Base-by-base conservation (phyloP, 345 rosid species). In the Erysimum cheiranthoides region DNA sequence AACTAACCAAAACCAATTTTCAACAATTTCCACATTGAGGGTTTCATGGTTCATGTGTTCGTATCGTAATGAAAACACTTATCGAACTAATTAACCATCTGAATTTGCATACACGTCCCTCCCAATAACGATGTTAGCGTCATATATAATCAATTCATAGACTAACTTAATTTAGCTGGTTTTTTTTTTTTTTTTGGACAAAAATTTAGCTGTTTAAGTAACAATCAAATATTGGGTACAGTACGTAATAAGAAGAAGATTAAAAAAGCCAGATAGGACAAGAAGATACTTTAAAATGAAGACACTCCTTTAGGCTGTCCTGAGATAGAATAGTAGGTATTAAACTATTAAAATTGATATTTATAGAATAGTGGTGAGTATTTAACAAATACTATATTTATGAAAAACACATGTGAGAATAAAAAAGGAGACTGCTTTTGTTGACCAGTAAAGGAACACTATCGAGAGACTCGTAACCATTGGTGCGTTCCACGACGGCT, bases 351-450 rank as follows among this genome's bases (percentile, higher is more conserved):
- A 16, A 7, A 30, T 5, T 40, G 53, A 53, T 52, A 62, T 39
- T 39, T 14, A 38, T 17, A 27, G 14, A 43, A 42, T 46, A 36
- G 59, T 66, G 66, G 59, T 56, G 38, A 25, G 10, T 57, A 57
- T 25, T 66, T 66, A 66, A 66, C 31, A 10, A 35, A 28, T 38
- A 59, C 6, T 6, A 21, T 46, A 2, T 43, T 2, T 25, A 3
- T 16, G 62, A 28, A 61, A 13, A 21, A 42, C 71, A 65, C 66
- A 59, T 35, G 61, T 30, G 51, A 38, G 39, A 45, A 40, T 3
- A 42, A 14, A 28, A 56, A 38, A 18, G 51, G 18, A 82, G 86
- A 42, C 58, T 75, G 86, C 71, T 72, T 81, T 84, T 83, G 73
- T 83, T 79, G 88, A 82, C 87, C 52, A 58, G 14, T 38, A 30